Evolutionary conservation across 2,329 filamentous ascomycete genomes (phyloP).

Genomic region (Sarocladium brachiariae): DNA sequence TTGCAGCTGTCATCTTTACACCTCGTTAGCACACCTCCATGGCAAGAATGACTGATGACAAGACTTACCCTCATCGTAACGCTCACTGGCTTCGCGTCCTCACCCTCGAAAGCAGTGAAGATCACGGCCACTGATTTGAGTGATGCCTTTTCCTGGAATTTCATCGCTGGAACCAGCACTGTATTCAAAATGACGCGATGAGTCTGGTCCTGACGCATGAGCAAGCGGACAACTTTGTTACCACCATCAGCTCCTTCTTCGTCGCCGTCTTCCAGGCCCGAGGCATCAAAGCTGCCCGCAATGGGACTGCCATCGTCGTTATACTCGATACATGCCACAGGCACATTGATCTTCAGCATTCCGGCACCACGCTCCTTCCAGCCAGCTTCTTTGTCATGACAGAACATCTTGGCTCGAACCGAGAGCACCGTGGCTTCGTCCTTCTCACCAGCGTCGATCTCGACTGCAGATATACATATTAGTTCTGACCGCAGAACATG

Average conservation of each 20-base stretch:
- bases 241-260: slow-evolving; percentile 21
- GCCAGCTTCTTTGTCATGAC: slow-evolving; percentile 61
- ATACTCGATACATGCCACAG: slow-evolving; percentile 47
- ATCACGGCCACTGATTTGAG: slow-evolving; percentile 64
- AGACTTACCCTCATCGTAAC: slow-evolving; percentile 54
- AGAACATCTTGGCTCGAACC: slow-evolving; percentile 78
- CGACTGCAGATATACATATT: slow-evolving; percentile 39
- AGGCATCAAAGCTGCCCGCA: slow-evolving; percentile 49
- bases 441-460: slow-evolving; percentile 80
- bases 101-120: slow-evolving; percentile 56
- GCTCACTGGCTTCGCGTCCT: slow-evolving; percentile 46
- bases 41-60: not conserved
- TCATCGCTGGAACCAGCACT: slow-evolving; percentile 69
- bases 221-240: slow-evolving; percentile 59
- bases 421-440: slow-evolving; percentile 69
- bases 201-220: slow-evolving; percentile 89
- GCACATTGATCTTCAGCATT: slow-evolving; percentile 76
- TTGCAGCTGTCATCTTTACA: slow-evolving; percentile 45
- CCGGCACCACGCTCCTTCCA: slow-evolving; percentile 91
- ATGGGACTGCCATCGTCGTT: slow-evolving; percentile 44
- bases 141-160: slow-evolving; percentile 69
- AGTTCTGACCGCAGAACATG: not conserved
- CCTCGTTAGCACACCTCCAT: slow-evolving; percentile 1
- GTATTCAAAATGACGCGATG: slow-evolving; percentile 84
- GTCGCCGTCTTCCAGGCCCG: slow-evolving; percentile 37